Evolutionary conservation across 345 rosid species (phyloP).

Genomic region (Alliaria petiolata): DNA sequence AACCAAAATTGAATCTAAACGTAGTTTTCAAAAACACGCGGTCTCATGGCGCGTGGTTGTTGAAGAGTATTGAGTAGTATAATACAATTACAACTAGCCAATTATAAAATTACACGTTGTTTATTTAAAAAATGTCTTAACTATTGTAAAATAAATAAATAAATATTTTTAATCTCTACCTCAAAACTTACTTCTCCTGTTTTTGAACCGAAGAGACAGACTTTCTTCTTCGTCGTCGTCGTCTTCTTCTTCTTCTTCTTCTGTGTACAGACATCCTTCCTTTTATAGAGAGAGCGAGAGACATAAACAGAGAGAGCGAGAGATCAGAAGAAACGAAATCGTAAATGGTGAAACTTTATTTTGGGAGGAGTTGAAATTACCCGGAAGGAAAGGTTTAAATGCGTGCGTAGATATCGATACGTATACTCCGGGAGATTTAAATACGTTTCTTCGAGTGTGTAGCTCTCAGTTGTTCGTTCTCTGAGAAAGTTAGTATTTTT

Average conservation of each 20-base stretch:
- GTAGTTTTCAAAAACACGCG: conserved; percentile 13
- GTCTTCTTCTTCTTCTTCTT: background rate
- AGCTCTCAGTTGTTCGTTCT: conserved; percentile 11
- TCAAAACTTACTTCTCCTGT: background rate
- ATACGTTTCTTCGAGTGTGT: background rate
- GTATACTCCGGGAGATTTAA: background rate
- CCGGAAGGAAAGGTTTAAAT: background rate
- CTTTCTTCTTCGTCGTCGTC: conserved; percentile 5
- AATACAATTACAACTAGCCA: background rate
- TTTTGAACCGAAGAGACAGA: conserved; percentile 33
- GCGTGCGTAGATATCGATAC: background rate
- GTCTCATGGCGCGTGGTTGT: background rate
- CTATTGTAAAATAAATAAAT: background rate
- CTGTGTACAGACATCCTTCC: conserved; percentile 17
- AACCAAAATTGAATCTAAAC: background rate
- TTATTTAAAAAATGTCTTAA: background rate
- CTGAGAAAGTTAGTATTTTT: conserved; percentile 2
- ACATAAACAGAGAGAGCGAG: background rate
- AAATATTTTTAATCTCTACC: background rate
- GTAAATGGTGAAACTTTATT: background rate
- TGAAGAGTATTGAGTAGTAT: background rate
- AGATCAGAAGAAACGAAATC: too few species aligned
- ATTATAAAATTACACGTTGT: conserved; percentile 4
- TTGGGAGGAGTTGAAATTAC: conserved; percentile 1
- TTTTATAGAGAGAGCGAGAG: background rate